Percentiles rank a stretch among this genome's conserved stretches.
phyloP scores from a whole-genome alignment of 371 early-diverging fungal genomes.

The Syncephalastrum racemosum region DNA sequence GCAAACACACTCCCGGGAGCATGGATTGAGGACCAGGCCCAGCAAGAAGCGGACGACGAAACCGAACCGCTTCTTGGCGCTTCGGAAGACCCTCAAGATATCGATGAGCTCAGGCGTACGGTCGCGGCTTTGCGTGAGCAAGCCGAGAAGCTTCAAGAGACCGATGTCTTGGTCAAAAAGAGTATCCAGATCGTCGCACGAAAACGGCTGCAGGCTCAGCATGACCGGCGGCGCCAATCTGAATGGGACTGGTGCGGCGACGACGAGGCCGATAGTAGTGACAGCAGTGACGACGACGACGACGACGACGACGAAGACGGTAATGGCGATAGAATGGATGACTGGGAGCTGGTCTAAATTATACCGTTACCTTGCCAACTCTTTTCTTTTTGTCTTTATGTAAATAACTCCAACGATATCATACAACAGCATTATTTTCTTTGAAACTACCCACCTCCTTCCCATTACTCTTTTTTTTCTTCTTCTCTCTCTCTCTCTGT shows the following conservation, averaged over 20 bases:
- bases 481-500: too few relatives aligned
- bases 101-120: constrained; percentile 30
- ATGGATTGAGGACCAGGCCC: constrained; percentile 28
- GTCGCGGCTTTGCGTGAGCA: constrained; percentile 36
- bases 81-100: constrained; percentile 13
- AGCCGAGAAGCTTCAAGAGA: constrained; percentile 37
- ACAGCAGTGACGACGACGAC: constrained; percentile 4
- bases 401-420: too few relatives aligned
- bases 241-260: constrained; percentile 27
- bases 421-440: too few relatives aligned
- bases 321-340: not conserved
- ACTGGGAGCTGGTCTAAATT: too few relatives aligned
- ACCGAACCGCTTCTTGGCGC: constrained; percentile 4
- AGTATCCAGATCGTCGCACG: constrained; percentile 39
- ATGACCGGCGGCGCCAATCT: constrained; percentile 19
- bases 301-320: constrained; percentile 5
- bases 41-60: constrained; percentile 15
- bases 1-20: constrained; percentile 32
- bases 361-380: too few relatives aligned
- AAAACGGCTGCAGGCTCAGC: constrained; percentile 31
- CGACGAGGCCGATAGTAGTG: not conserved
- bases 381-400: too few relatives aligned
- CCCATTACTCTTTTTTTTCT: too few relatives aligned
- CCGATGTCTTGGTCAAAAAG: constrained; percentile 43
- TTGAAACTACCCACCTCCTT: too few relatives aligned